Percentiles rank a stretch among this genome's conserved stretches.
These are phyloP conservation scores for Rhizophagus clarus DNA, from an alignment of 192 early-diverging fungal species.

Conservation along the genomic window DNA sequence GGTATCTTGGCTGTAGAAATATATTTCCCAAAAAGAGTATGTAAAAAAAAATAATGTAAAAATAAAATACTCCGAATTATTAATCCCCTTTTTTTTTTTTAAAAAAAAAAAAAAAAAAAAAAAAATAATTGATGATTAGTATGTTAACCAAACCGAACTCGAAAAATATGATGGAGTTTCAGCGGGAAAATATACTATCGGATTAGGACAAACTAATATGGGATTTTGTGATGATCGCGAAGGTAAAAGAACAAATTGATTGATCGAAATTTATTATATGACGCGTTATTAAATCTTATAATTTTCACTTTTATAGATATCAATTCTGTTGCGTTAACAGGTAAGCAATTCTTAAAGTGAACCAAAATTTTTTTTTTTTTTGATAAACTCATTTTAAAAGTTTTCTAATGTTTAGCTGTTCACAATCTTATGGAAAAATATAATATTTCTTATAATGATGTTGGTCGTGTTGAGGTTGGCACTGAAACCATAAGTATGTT, in stretches of 20 bases:
- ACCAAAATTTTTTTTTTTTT: background rate
- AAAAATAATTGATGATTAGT: slow-evolving; percentile 43
- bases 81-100: too few relatives aligned
- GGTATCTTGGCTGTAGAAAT: slow-evolving; percentile 51
- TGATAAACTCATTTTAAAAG: background rate
- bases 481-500: slow-evolving; percentile 88
- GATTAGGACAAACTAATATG: slow-evolving; percentile 96
- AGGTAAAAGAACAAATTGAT: background rate
- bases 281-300: background rate
- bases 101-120: too few relatives aligned
- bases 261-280: background rate
- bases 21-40: slow-evolving; percentile 54
- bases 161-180: slow-evolving; percentile 93
- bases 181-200: slow-evolving; percentile 97
- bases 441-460: slow-evolving; percentile 77
- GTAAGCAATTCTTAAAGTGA: slow-evolving; percentile 47
- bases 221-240: slow-evolving; percentile 95
- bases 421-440: slow-evolving; percentile 93
- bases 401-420: slow-evolving; percentile 61
- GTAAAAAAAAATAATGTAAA: slow-evolving; percentile 25
- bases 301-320: slow-evolving; percentile 57
- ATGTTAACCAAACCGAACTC: slow-evolving; percentile 61
- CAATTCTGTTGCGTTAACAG: slow-evolving; percentile 84
- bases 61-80: slow-evolving; percentile 15
- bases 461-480: slow-evolving; percentile 96